Percentiles rank a stretch among this genome's conserved stretches.
phyloP scores from a whole-genome alignment of 1,284 basidiomycete species.

The Leccinum ponderosum region DNA sequence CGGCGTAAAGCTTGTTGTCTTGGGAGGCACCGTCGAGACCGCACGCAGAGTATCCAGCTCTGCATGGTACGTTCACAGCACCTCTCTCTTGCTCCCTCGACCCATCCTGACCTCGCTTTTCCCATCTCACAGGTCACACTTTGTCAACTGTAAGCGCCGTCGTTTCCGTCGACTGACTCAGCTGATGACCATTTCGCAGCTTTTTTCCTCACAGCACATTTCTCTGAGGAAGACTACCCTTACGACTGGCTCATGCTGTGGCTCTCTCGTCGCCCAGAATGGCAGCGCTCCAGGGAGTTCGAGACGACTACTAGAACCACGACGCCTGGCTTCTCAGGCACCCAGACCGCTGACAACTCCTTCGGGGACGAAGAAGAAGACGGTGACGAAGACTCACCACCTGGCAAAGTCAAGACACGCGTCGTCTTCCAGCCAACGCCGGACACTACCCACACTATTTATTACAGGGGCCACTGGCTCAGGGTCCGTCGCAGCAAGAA shows the following conservation, averaged over 20 bases:
- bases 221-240: slow-evolving; percentile 81
- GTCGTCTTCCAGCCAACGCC: slow-evolving; percentile 84
- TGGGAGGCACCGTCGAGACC: slow-evolving; percentile 83
- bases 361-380: slow-evolving; percentile 66
- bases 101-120: slow-evolving; percentile 10
- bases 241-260: slow-evolving; percentile 85
- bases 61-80: slow-evolving; percentile 56
- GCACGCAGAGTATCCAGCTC: slow-evolving; percentile 76
- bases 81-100: neutral
- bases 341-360: slow-evolving; percentile 51
- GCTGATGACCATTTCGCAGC: slow-evolving; percentile 43
- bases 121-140: slow-evolving; percentile 57
- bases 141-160: slow-evolving; percentile 71
- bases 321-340: slow-evolving; percentile 49
- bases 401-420: slow-evolving; percentile 70
- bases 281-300: slow-evolving; percentile 82
- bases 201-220: slow-evolving; percentile 84
- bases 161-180: slow-evolving; percentile 1
- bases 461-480: slow-evolving; percentile 79
- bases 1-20: slow-evolving; percentile 82
- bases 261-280: slow-evolving; percentile 77
- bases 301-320: slow-evolving; percentile 76
- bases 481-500: slow-evolving; percentile 69
- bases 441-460: slow-evolving; percentile 82
- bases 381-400: slow-evolving; percentile 51